phyloP scores from a whole-genome alignment of 345 rosid genomes.

The Salix dunnii region DNA sequence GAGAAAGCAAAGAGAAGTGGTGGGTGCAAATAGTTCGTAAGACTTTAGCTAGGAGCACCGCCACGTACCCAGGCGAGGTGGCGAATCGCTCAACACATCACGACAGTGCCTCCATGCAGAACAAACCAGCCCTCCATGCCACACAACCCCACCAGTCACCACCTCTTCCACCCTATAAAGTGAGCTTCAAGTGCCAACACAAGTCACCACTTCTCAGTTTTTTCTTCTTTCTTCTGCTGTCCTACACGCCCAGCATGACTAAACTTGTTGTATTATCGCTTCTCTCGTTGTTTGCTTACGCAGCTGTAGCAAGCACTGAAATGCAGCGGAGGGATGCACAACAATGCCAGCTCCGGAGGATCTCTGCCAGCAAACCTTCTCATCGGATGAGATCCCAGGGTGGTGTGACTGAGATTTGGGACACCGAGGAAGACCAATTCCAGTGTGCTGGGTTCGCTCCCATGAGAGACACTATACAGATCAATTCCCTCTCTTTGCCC shows the following conservation, averaged over 20 bases:
- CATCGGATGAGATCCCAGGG: constrained; percentile 24
- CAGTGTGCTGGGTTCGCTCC: constrained; percentile 35
- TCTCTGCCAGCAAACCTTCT: constrained; percentile 22
- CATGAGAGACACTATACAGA: constrained; percentile 12
- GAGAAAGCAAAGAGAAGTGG: constrained; percentile 7
- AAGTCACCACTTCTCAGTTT: not conserved
- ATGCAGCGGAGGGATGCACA: constrained; percentile 15
- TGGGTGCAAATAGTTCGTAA: not conserved
- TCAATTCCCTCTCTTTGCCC: constrained; percentile 31
- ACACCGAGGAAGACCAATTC: constrained; percentile 32
- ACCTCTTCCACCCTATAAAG: not conserved
- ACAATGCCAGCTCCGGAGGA: constrained; percentile 27
- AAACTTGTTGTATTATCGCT: constrained; percentile 3
- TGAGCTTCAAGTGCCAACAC: not conserved
- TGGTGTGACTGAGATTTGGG: constrained; percentile 34
- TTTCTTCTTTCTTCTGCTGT: not conserved
- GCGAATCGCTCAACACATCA: not conserved
- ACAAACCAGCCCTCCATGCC: constrained; percentile 1
- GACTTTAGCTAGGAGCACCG: not conserved
- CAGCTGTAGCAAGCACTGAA: constrained; percentile 5
- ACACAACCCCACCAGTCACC: not conserved
- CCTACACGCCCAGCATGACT: not conserved
- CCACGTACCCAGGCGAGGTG: constrained; percentile 3
- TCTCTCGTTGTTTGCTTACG: constrained; percentile 12
- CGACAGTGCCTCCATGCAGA: constrained; percentile 2